Evolutionary conservation across 2,329 filamentous ascomycete species (phyloP).

Genomic region (Fusarium solani-melongenae): DNA sequence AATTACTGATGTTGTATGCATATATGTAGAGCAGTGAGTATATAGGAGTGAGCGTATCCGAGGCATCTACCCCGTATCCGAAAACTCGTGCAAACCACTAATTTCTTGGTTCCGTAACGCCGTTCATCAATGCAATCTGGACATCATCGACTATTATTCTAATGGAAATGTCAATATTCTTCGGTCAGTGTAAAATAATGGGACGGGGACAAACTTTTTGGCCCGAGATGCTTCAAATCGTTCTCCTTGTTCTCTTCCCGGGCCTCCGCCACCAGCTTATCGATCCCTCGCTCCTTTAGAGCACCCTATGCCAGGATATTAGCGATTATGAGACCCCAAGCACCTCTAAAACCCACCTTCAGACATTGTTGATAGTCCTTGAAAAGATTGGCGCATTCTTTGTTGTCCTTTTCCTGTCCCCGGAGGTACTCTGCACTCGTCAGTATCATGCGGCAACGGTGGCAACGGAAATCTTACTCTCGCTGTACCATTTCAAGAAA

Average conservation of each 20-base stretch:
- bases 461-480: conserved; percentile 73
- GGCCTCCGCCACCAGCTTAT: conserved; percentile 91
- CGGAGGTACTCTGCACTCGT: conserved; percentile 81
- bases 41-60: background rate
- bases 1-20: background rate
- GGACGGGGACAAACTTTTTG: conserved; percentile 51
- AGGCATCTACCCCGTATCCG: background rate
- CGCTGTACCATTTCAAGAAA: conserved; percentile 99
- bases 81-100: background rate
- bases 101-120: conserved; percentile 10
- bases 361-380: conserved; percentile 90
- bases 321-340: background rate
- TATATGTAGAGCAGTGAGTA: conserved; percentile 1
- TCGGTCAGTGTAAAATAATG: background rate
- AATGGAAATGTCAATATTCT: conserved; percentile 4
- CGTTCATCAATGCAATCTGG: background rate
- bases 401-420: conserved; percentile 82
- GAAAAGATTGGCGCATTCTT: conserved; percentile 87
- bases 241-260: conserved; percentile 90
- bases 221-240: conserved; percentile 67
- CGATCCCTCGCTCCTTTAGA: conserved; percentile 89
- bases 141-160: conserved; percentile 20
- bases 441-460: conserved; percentile 22
- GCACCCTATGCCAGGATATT: conserved; percentile 58
- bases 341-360: conserved; percentile 62